Evolutionary conservation across 2,329 filamentous ascomycete species (phyloP).

Genomic region (Nannizziopsis arthrosporioides): DNA sequence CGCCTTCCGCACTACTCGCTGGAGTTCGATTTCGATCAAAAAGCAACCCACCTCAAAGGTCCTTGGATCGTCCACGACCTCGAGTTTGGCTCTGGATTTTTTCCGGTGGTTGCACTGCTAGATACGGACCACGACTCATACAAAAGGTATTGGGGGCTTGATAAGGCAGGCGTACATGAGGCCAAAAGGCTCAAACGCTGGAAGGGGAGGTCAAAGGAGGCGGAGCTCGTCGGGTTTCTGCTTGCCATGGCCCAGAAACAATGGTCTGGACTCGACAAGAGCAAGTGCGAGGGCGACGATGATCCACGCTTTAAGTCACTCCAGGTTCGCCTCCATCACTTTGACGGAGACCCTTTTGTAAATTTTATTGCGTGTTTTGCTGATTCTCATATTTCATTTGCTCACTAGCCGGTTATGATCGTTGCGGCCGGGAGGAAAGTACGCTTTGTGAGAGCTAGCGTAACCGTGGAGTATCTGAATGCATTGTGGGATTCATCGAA

Average conservation of each 20-base stretch:
- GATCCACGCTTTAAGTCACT: background rate
- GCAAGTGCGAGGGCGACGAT: background rate
- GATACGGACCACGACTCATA: slow-evolving; percentile 1
- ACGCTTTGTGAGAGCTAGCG: slow-evolving; percentile 5
- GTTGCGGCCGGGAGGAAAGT: background rate
- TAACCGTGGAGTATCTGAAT: slow-evolving; percentile 1
- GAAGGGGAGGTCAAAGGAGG: background rate
- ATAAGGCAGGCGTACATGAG: background rate
- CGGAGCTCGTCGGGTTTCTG: slow-evolving; percentile 6
- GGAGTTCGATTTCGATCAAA: too few species aligned
- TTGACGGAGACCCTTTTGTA: background rate
- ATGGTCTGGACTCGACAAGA: background rate
- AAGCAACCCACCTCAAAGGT: background rate
- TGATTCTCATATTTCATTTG: background rate
- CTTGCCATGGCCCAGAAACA: slow-evolving; percentile 9
- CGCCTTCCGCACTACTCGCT: too few species aligned
- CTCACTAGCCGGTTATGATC: slow-evolving; percentile 4
- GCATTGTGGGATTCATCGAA: background rate
- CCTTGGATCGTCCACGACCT: background rate
- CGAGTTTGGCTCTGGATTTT: background rate
- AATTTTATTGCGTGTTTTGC: background rate
- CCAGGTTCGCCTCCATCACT: background rate
- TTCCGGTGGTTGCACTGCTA: slow-evolving; percentile 2
- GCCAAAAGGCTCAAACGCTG: slow-evolving; percentile 2
- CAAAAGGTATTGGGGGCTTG: background rate